phyloP scores from a whole-genome alignment of 768 basidiomycete species.

The Termitomyces sp. region DNA sequence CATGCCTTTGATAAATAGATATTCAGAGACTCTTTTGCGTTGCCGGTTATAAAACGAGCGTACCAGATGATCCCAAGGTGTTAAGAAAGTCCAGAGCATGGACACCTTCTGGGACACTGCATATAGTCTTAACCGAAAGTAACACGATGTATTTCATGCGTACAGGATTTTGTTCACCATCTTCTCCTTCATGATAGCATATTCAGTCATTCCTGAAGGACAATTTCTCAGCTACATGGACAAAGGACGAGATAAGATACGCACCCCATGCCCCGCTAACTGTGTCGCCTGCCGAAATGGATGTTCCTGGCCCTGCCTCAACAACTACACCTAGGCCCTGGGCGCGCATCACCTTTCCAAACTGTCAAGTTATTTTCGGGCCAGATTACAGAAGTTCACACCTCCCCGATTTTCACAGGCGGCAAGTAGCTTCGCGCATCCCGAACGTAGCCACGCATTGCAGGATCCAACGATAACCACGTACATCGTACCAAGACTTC shows the following conservation, averaged over 20 bases:
- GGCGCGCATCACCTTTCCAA: slow-evolving; percentile 63
- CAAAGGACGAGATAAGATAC: slow-evolving; percentile 14
- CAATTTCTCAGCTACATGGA: not conserved
- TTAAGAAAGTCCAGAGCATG: slow-evolving; percentile 76
- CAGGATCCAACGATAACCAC: slow-evolving; percentile 81
- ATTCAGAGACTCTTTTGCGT: not conserved
- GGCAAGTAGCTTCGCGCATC: slow-evolving; percentile 67
- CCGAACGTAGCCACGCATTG: slow-evolving; percentile 81
- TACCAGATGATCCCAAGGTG: slow-evolving; percentile 70
- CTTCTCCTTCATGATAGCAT: slow-evolving; percentile 54
- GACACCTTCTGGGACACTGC: slow-evolving; percentile 54
- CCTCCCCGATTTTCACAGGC: slow-evolving; percentile 68
- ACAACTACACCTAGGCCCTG: slow-evolving; percentile 63
- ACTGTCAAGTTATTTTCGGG: not conserved
- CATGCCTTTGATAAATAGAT: slow-evolving; percentile 42
- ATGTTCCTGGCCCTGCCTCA: slow-evolving; percentile 46
- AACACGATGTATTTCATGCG: slow-evolving; percentile 14
- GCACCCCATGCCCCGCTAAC: slow-evolving; percentile 61
- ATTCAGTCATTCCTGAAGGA: slow-evolving; percentile 71
- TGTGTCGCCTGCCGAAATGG: slow-evolving; percentile 59
- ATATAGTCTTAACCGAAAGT: not conserved
- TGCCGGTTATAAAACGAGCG: not conserved
- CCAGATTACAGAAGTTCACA: slow-evolving; percentile 12
- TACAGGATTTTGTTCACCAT: slow-evolving; percentile 50
- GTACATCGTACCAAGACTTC: slow-evolving; percentile 74